Evolutionary conservation across 2,329 filamentous ascomycete species (phyloP).

Genomic region (Fusarium piperis): DNA sequence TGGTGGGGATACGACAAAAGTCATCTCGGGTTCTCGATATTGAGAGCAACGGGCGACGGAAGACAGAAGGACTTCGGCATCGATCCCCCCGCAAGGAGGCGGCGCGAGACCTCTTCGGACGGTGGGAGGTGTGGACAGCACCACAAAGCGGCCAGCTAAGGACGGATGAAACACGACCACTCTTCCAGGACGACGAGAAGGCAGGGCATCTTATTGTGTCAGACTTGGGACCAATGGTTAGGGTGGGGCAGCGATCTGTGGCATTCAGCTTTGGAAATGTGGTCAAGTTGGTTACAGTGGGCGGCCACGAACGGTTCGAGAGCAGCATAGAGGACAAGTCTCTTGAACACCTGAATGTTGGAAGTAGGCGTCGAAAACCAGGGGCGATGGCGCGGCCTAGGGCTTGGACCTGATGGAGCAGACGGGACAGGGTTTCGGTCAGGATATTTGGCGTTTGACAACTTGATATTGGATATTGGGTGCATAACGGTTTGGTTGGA

Average conservation of each 20-base stretch:
- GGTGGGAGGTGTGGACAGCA: slow-evolving; percentile 66
- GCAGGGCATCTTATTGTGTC: slow-evolving; percentile 70
- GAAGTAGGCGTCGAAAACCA: slow-evolving; percentile 52
- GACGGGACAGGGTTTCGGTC: background rate
- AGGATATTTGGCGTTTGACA: slow-evolving; percentile 4
- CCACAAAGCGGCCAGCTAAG: slow-evolving; percentile 56
- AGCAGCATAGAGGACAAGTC: slow-evolving; percentile 44
- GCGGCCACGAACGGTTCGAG: slow-evolving; percentile 70
- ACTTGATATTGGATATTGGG: background rate
- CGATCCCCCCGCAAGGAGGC: slow-evolving; percentile 40
- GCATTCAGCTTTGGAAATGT: slow-evolving; percentile 78
- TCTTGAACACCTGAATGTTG: slow-evolving; percentile 48
- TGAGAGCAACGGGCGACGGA: slow-evolving; percentile 23
- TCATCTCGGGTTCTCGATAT: slow-evolving; percentile 27
- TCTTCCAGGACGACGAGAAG: slow-evolving; percentile 53
- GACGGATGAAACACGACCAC: slow-evolving; percentile 56
- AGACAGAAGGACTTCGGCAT: slow-evolving; percentile 42
- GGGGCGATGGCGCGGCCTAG: slow-evolving; percentile 35
- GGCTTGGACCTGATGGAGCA: slow-evolving; percentile 34
- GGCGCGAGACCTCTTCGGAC: slow-evolving; percentile 43
- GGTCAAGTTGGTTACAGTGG: slow-evolving; percentile 75
- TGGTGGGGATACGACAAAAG: slow-evolving; percentile 70
- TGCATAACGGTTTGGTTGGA: slow-evolving; percentile 20
- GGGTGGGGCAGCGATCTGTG: slow-evolving; percentile 71
- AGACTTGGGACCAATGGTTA: slow-evolving; percentile 70